Conservation (phyloP, 768 basidiomycete species). For the Lactifluus pinguis region DNA sequence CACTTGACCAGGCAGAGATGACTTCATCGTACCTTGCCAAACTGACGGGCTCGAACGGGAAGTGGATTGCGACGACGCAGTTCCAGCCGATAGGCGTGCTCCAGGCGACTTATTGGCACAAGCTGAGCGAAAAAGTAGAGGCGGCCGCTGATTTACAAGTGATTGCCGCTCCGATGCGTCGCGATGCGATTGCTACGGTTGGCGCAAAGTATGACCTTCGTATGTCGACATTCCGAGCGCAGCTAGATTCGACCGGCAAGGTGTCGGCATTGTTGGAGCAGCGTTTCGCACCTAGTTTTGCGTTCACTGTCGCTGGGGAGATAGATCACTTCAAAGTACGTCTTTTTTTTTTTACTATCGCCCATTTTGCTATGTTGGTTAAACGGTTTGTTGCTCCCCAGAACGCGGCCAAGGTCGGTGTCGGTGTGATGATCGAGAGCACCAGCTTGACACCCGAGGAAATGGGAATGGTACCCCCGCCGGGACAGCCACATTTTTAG, state of each 20-base stretch:
- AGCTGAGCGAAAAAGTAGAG: slow-evolving; percentile 90
- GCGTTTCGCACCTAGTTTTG: slow-evolving; percentile 89
- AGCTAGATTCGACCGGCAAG: slow-evolving; percentile 91
- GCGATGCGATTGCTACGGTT: slow-evolving; percentile 88
- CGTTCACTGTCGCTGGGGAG: slow-evolving; percentile 91
- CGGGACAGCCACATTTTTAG: slow-evolving; percentile 19
- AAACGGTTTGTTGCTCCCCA: slow-evolving; percentile 25
- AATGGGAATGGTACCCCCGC: slow-evolving; percentile 41
- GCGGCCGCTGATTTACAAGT: slow-evolving; percentile 92
- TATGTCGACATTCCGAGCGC: slow-evolving; percentile 88
- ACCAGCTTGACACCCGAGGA: slow-evolving; percentile 73
- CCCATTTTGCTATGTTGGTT: background rate
- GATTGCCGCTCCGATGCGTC: slow-evolving; percentile 64
- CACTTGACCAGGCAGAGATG: slow-evolving; percentile 60
- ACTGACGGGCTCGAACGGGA: slow-evolving; percentile 58
- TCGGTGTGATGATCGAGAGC: slow-evolving; percentile 97
- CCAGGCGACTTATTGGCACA: slow-evolving; percentile 95
- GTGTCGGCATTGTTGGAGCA: slow-evolving; percentile 93
- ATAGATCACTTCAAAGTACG: slow-evolving; percentile 96
- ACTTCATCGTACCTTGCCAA: slow-evolving; percentile 75
- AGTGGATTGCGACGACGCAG: slow-evolving; percentile 92
- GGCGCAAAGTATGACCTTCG: slow-evolving; percentile 97
- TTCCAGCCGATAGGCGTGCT: slow-evolving; percentile 74
- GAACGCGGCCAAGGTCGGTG: slow-evolving; percentile 91
- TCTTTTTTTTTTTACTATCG: background rate